Conservation (phyloP, 2,329 filamentous ascomycete species). For the Ophiosphaerella herpotricha region DNA sequence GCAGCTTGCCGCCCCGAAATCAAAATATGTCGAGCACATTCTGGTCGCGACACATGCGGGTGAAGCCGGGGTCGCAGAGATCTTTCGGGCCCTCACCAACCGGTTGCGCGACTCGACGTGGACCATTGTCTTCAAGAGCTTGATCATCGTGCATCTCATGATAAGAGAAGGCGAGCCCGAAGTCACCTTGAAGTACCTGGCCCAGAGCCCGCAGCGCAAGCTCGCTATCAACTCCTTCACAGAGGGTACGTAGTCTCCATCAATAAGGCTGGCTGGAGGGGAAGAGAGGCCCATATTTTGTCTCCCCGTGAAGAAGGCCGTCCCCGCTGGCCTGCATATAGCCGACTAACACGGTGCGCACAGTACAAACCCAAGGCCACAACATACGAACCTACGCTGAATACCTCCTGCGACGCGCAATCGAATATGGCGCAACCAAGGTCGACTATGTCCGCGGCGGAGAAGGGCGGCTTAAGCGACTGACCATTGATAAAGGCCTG, state of each 20-base stretch:
- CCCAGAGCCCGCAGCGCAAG: slow-evolving; percentile 75
- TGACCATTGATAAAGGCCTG: slow-evolving; percentile 89
- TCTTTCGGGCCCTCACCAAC: slow-evolving; percentile 89
- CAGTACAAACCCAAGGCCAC: slow-evolving; percentile 90
- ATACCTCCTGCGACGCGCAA: slow-evolving; percentile 82
- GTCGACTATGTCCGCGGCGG: slow-evolving; percentile 87
- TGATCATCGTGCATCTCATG: slow-evolving; percentile 97
- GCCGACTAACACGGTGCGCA: slow-evolving; percentile 46
- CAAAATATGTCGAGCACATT: slow-evolving; percentile 99
- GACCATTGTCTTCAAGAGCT: slow-evolving; percentile 98
- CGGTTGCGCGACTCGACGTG: slow-evolving; percentile 94
- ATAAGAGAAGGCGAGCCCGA: slow-evolving; percentile 92
- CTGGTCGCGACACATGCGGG: slow-evolving; percentile 92
- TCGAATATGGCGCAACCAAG: slow-evolving; percentile 81
- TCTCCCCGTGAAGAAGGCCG: too few species aligned
- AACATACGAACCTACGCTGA: slow-evolving; percentile 92
- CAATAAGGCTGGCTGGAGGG: too few species aligned
- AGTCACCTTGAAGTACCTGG: slow-evolving; percentile 82
- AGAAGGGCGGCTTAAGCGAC: slow-evolving; percentile 79
- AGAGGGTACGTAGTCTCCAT: slow-evolving; percentile 67
- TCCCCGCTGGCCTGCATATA: neutral
- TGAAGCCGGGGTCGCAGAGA: slow-evolving; percentile 91
- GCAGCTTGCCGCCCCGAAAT: slow-evolving; percentile 92
- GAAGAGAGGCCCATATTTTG: too few species aligned
- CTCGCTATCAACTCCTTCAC: slow-evolving; percentile 90